These are phyloP conservation scores for Krasilnikovozyma curviuscula DNA, from an alignment of 768 basidiomycete species.

Conservation along the genomic window DNA sequence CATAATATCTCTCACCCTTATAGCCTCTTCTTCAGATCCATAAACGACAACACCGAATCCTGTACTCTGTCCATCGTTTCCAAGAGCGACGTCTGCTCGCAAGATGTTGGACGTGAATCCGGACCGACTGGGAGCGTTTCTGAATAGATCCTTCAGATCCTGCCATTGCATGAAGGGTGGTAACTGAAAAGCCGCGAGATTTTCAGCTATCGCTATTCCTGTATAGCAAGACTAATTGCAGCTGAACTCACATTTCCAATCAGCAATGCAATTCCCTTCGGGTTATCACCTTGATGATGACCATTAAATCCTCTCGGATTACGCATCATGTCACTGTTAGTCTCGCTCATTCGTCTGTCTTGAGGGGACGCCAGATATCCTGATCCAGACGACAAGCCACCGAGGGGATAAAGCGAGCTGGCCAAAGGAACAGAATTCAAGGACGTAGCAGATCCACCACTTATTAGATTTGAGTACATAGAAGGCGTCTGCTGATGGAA, in stretches of 20 bases:
- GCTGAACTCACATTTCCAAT: conserved; percentile 56
- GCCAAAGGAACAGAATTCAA: not conserved
- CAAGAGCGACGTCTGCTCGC: conserved; percentile 64
- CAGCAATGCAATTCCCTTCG: conserved; percentile 36
- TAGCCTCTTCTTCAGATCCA: conserved; percentile 62
- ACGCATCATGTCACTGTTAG: not conserved
- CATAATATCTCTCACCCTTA: conserved; percentile 65
- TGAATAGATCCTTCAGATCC: conserved; percentile 45
- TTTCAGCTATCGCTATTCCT: conserved; percentile 19
- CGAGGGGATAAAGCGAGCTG: not conserved
- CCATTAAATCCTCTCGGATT: not conserved
- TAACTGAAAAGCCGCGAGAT: conserved; percentile 14
- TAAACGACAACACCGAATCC: conserved; percentile 88
- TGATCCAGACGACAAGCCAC: not conserved
- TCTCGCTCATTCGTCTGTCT: not conserved
- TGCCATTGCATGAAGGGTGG: conserved; percentile 48
- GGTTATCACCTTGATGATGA: conserved; percentile 3
- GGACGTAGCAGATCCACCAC: not conserved
- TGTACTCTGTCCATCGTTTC: conserved; percentile 66
- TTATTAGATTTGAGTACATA: conserved; percentile 7
- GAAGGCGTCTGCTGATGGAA: too few species aligned
- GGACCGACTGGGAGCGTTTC: conserved; percentile 80
- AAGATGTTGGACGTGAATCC: conserved; percentile 72
- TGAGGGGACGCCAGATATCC: not conserved
- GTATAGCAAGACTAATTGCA: conserved; percentile 6